Conservation (phyloP, 2,329 filamentous ascomycete genomes). For the Emydomyces testavorans region DNA sequence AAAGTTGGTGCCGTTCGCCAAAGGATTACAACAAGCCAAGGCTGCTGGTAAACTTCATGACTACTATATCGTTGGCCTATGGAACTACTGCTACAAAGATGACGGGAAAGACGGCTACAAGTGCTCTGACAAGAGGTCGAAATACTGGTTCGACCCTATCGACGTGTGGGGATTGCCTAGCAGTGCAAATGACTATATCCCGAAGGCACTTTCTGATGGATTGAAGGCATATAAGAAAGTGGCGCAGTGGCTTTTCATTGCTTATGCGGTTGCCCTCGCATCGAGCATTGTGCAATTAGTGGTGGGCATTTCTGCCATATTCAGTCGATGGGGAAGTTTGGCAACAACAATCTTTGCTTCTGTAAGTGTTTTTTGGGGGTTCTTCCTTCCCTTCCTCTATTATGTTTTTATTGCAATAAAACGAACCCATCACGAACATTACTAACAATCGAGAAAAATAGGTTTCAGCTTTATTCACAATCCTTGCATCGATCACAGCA, state of each 20-base stretch:
- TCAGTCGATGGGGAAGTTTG: slow-evolving; percentile 69
- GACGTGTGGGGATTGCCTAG: slow-evolving; percentile 53
- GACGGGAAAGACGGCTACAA: slow-evolving; percentile 43
- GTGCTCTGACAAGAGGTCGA: slow-evolving; percentile 60
- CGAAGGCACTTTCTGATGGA: slow-evolving; percentile 53
- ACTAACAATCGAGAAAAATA: too few relatives aligned
- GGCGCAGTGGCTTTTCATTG: slow-evolving; percentile 70
- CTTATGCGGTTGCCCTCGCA: slow-evolving; percentile 62
- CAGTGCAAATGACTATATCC: slow-evolving; percentile 51
- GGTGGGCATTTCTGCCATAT: slow-evolving; percentile 71
- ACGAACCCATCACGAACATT: too few relatives aligned
- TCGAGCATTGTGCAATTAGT: slow-evolving; percentile 60
- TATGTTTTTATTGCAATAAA: too few relatives aligned
- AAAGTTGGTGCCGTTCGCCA: slow-evolving; percentile 25
- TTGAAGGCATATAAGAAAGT: slow-evolving; percentile 63
- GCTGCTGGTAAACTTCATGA: slow-evolving; percentile 51
- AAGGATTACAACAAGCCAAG: slow-evolving; percentile 27
- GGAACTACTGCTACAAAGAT: slow-evolving; percentile 68
- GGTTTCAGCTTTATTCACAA: slow-evolving; percentile 45
- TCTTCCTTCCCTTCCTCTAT: background rate
- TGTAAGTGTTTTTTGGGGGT: slow-evolving; percentile 41
- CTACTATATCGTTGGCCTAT: slow-evolving; percentile 70
- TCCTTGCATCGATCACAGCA: slow-evolving; percentile 59
- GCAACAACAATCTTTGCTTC: slow-evolving; percentile 65
- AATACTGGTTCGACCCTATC: slow-evolving; percentile 66